phyloP scores from a whole-genome alignment of 495 filamentous ascomycete genomes.

The Sphaerosporella brunnea region DNA sequence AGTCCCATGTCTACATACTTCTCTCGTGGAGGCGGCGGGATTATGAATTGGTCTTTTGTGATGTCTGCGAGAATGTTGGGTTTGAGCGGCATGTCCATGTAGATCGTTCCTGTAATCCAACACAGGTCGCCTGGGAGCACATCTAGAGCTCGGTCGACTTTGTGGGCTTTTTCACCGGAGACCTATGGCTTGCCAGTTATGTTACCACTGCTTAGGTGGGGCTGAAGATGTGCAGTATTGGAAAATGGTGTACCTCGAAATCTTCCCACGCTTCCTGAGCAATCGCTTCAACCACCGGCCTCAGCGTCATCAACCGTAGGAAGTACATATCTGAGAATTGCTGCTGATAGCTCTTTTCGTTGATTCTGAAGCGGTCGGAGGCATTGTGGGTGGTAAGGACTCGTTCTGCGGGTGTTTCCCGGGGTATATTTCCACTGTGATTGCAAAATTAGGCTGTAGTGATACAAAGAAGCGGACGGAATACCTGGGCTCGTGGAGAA shows the following conservation, averaged over 20 bases:
- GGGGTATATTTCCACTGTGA: not conserved
- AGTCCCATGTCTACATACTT: slow-evolving; percentile 50
- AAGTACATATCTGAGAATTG: slow-evolving; percentile 98
- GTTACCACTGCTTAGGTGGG: too few relatives aligned
- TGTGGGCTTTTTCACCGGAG: slow-evolving; percentile 52
- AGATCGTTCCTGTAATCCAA: slow-evolving; percentile 88
- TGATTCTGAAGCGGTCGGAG: slow-evolving; percentile 7
- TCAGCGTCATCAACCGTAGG: slow-evolving; percentile 69
- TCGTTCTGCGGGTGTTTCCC: slow-evolving; percentile 11
- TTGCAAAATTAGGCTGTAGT: not conserved
- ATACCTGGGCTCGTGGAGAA: not conserved
- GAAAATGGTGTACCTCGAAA: too few relatives aligned
- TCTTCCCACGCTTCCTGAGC: slow-evolving; percentile 61
- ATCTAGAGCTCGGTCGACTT: slow-evolving; percentile 75
- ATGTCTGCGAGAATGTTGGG: slow-evolving; percentile 94
- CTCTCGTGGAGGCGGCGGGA: slow-evolving; percentile 56
- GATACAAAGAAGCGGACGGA: not conserved
- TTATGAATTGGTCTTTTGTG: slow-evolving; percentile 81
- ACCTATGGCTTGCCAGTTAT: slow-evolving; percentile 33
- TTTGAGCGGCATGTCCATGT: slow-evolving; percentile 93
- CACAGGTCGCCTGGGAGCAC: slow-evolving; percentile 76
- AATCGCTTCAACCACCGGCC: slow-evolving; percentile 58
- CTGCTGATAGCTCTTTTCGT: slow-evolving; percentile 47
- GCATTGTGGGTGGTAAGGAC: slow-evolving; percentile 6
- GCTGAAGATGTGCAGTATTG: too few relatives aligned